Conservation (phyloP, 768 basidiomycete genomes). For the Naganishia friedmannii region DNA sequence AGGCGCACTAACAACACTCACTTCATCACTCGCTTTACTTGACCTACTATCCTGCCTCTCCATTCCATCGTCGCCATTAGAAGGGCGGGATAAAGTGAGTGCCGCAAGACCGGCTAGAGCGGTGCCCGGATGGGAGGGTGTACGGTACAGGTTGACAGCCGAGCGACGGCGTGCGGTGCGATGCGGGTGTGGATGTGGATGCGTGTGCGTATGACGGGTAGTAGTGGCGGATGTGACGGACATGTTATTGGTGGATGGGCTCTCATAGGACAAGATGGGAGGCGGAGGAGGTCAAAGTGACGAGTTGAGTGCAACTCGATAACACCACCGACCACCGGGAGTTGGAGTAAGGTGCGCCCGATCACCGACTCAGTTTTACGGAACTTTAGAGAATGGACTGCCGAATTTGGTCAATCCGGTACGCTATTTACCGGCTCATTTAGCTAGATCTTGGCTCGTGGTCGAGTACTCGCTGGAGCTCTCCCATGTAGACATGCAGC, state of each 20-base stretch:
- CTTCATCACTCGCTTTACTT: background rate
- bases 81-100: background rate
- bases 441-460: too few species aligned
- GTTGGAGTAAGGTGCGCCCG: too few species aligned
- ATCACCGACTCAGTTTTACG: too few species aligned
- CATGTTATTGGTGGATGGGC: background rate
- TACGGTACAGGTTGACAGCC: background rate
- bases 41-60: background rate
- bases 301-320: too few species aligned
- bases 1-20: constrained; percentile 4
- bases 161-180: background rate
- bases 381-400: too few species aligned
- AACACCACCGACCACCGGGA: too few species aligned
- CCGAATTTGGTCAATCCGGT: too few species aligned
- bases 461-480: too few species aligned
- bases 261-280: too few species aligned
- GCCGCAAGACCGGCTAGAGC: background rate
- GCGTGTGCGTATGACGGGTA: background rate
- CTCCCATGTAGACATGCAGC: too few species aligned
- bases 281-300: too few species aligned
- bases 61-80: background rate
- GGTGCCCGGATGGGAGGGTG: background rate
- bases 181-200: background rate
- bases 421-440: too few species aligned
- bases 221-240: constrained; percentile 7